These are phyloP conservation scores for Teratosphaeria pseudoeucalypti DNA, from an alignment of 2,329 filamentous ascomycete species.

Conservation along the genomic window DNA sequence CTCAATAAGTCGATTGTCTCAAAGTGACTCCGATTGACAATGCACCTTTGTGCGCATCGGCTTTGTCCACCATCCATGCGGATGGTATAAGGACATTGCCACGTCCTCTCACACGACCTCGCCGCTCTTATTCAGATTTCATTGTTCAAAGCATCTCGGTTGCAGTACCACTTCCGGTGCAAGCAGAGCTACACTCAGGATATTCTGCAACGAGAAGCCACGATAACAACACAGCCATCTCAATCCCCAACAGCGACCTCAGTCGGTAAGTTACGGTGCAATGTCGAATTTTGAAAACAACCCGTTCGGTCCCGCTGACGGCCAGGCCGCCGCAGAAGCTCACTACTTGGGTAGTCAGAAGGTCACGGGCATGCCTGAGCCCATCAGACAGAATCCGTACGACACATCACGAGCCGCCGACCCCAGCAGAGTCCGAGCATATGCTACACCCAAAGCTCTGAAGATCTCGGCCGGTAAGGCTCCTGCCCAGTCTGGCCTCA, in stretches of 20 bases:
- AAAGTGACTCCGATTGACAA: neutral
- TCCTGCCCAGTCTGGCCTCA: neutral
- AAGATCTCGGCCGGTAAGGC: neutral
- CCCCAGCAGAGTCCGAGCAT: neutral
- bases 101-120: neutral
- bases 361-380: neutral
- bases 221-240: neutral
- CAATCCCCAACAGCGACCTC: neutral
- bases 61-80: neutral
- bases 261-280: neutral
- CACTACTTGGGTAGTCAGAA: neutral
- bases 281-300: slow-evolving; percentile 1
- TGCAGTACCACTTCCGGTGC: slow-evolving; percentile 2
- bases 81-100: neutral
- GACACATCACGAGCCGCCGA: neutral
- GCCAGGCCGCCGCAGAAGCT: neutral
- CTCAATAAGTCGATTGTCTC: neutral
- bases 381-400: neutral
- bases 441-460: neutral
- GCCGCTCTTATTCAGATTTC: neutral
- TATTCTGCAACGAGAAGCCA: neutral
- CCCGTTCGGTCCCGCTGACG: neutral
- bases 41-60: neutral
- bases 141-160: neutral
- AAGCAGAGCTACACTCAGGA: slow-evolving; percentile 3